Evolutionary conservation across 2,329 filamentous ascomycete genomes (phyloP).

Genomic region (Coniella vitis): DNA sequence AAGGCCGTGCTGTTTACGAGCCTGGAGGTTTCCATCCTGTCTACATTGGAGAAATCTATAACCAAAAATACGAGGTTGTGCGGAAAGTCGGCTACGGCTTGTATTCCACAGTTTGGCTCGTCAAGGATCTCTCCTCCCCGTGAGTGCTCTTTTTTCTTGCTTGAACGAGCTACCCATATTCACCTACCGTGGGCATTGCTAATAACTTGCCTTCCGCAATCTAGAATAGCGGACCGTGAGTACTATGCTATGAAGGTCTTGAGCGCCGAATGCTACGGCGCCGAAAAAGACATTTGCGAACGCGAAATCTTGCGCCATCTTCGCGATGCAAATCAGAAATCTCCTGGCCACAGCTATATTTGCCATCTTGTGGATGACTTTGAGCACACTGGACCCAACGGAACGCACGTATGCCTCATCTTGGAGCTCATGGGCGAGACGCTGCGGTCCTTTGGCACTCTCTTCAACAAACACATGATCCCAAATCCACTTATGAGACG

Average conservation of each 20-base stretch:
- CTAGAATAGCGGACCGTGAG: not conserved
- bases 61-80: conserved; percentile 14
- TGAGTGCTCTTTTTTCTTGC: not conserved
- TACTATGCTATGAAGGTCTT: conserved; percentile 2
- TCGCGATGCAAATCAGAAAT: not conserved
- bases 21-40: conserved; percentile 15
- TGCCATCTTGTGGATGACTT: conserved; percentile 21
- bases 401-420: conserved; percentile 22
- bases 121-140: not conserved
- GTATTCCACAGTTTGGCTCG: conserved; percentile 7
- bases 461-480: conserved; percentile 15
- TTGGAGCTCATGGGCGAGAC: conserved; percentile 22
- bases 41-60: conserved; percentile 19
- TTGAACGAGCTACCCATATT: no score
- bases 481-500: conserved; percentile 18
- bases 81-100: conserved; percentile 14
- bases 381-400: conserved; percentile 19
- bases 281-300: not conserved
- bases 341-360: conserved; percentile 18
- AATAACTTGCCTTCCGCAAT: not conserved
- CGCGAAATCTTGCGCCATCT: conserved; percentile 1
- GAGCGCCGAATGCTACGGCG: conserved; percentile 1
- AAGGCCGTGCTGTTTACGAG: conserved; percentile 3
- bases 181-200: not conserved
- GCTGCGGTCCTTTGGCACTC: conserved; percentile 14